A percentile compares a stretch with the other conserved stretches of the same genome.
Conservation (phyloP, 2,329 filamentous ascomycete genomes). For the Polychaeton citri region DNA sequence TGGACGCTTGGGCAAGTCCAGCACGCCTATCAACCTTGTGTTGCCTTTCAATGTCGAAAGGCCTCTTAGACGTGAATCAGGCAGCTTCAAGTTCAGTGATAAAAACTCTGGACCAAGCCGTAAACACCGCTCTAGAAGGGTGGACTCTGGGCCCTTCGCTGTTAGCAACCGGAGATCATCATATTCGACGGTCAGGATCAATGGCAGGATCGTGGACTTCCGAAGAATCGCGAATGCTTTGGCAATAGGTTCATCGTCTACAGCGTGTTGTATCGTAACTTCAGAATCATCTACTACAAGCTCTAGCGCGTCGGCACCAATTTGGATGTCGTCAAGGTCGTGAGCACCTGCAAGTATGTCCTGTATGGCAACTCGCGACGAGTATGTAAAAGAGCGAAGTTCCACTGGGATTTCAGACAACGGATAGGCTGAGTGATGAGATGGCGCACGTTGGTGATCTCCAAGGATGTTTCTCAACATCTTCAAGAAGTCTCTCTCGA, state of each 20-base stretch:
- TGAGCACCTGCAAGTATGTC: conserved; percentile 40
- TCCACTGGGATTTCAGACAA: conserved; percentile 49
- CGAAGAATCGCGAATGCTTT: conserved; percentile 47
- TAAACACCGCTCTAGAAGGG: conserved; percentile 46
- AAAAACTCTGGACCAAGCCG: conserved; percentile 48
- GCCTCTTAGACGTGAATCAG: conserved; percentile 36
- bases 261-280: neutral
- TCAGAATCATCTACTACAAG: conserved; percentile 35
- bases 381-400: conserved; percentile 52
- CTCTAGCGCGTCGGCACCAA: conserved; percentile 55
- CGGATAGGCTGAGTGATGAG: conserved; percentile 52
- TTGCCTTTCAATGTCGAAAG: conserved; percentile 40
- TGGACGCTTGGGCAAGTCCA: conserved; percentile 29
- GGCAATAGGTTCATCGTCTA: conserved; percentile 28
- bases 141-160: conserved; percentile 33
- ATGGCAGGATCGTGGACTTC: conserved; percentile 44
- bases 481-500: conserved; percentile 56
- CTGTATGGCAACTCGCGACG: conserved; percentile 48
- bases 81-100: conserved; percentile 47
- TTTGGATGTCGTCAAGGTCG: conserved; percentile 52
- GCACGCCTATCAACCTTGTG: conserved; percentile 49
- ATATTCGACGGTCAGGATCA: conserved; percentile 25
- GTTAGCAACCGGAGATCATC: conserved; percentile 7
- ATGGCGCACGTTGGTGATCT: conserved; percentile 37
- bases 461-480: conserved; percentile 51